Evolutionary conservation across 2,329 filamentous ascomycete species (phyloP).

Genomic region (Chaetomiaceae sp.): DNA sequence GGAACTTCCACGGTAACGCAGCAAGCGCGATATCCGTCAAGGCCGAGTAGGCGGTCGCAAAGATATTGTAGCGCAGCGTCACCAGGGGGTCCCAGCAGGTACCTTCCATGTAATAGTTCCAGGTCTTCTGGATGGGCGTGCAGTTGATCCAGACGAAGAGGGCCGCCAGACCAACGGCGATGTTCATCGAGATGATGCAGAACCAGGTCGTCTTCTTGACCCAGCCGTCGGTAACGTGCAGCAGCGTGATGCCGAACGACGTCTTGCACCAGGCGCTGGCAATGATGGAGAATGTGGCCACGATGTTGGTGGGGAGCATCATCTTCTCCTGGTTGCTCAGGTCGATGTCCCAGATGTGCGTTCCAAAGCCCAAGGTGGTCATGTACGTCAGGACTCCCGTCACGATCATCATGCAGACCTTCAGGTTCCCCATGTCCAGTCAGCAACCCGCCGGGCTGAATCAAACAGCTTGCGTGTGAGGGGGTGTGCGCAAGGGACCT

Average conservation of each 20-base stretch:
- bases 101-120: conserved; percentile 18
- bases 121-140: conserved; percentile 24
- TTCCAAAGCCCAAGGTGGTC: conserved; percentile 23
- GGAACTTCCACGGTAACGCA: conserved; percentile 29
- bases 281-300: conserved; percentile 28
- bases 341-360: conserved; percentile 26
- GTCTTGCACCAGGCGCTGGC: conserved; percentile 35
- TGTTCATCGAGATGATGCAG: conserved; percentile 30
- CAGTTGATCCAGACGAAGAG: conserved; percentile 27
- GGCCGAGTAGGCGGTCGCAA: conserved; percentile 23
- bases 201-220: conserved; percentile 29
- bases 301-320: conserved; percentile 16
- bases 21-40: conserved; percentile 29
- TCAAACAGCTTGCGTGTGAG: background rate
- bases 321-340: conserved; percentile 12
- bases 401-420: conserved; percentile 18
- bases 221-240: conserved; percentile 31
- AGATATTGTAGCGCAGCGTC: conserved; percentile 24
- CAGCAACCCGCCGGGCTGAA: background rate
- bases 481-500: background rate
- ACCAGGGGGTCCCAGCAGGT: conserved; percentile 25
- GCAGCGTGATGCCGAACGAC: conserved; percentile 35
- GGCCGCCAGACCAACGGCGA: conserved; percentile 25
- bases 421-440: background rate
- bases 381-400: conserved; percentile 14